Evolutionary conservation across 371 early-diverging fungal genomes (phyloP), one percentile per base, ranked within the genome.

Genomic region (Syncephalis fuscata): DNA sequence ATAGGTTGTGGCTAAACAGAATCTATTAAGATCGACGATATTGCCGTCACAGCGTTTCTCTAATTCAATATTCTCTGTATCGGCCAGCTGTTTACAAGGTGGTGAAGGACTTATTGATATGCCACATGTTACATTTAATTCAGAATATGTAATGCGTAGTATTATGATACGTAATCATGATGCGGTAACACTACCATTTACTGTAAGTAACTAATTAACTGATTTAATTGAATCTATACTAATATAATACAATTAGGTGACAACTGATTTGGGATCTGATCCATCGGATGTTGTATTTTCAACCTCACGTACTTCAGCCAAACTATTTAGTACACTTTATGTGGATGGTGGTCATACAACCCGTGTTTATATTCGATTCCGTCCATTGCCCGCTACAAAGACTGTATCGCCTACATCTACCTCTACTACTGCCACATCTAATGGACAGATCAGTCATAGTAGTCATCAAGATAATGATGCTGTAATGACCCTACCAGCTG

Each of bases 151-250:
- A 1, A 70, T 80, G 3, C 51, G 78, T 25, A 73, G 73, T 44
- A 66, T 82, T 57, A 64, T 79, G 0, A 76, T 83, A 2, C 66
- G 61, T 53, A 82, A 83, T 50, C 66, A 75, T 17, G 81, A 82
- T 48, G 48, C 64, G 0, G 75, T 80, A 1, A 76, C 80, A 0
- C 62, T 83, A 43, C 76, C 80, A 49, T 82, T 83, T 54, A 63
- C 68, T 20, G 60, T 70, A 62, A 57, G 53, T 43, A 10, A 53
- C 23, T 39, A 1, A 52, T 14, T 25, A 37, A 38, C 39, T 27
- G 20, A 48, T 38, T 22, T 55, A 45, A 26, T 47, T 0, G 26
- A 2, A 10, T 40, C 0, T 0, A 23, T 39, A 17, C 9, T 19
- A 43, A 19, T 14, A 44, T 26, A 44, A 9, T 41, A 19, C 22